These are phyloP conservation scores for Leucaena leucocephala DNA, from an alignment of 306 rosid genomes.

Conservation along the genomic window DNA sequence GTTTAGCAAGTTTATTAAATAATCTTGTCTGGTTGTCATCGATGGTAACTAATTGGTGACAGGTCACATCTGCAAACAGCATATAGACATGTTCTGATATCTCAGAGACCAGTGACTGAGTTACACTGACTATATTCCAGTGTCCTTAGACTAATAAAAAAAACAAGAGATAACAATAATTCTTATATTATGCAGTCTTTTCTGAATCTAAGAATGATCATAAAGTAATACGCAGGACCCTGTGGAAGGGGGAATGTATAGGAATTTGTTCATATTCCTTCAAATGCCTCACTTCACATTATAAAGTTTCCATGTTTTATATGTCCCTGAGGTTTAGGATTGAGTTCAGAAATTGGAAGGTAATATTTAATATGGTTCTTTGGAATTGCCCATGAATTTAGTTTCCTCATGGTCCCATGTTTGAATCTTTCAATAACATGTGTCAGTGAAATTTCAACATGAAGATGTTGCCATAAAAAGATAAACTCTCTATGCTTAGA, in stretches of 20 bases:
- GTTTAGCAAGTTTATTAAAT: slow-evolving; percentile 1
- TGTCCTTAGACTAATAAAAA: slow-evolving; percentile 32
- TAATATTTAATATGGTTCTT: background rate
- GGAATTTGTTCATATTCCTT: slow-evolving; percentile 57
- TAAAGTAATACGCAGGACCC: slow-evolving; percentile 30
- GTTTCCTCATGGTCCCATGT: background rate
- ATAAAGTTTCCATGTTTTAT: slow-evolving; percentile 31
- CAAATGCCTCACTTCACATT: slow-evolving; percentile 34
- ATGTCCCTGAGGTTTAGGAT: slow-evolving; percentile 27
- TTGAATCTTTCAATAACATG: background rate
- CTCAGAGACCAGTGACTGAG: background rate
- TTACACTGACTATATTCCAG: slow-evolving; percentile 44
- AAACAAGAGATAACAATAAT: slow-evolving; percentile 24
- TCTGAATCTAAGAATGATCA: slow-evolving; percentile 26
- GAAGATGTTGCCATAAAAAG: background rate
- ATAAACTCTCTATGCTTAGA: too few relatives aligned
- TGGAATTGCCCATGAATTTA: background rate
- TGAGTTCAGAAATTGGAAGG: background rate
- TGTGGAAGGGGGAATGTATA: slow-evolving; percentile 13
- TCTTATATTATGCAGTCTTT: slow-evolving; percentile 5
- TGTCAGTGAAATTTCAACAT: background rate
- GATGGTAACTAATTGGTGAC: slow-evolving; percentile 31
- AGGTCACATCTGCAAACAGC: slow-evolving; percentile 31
- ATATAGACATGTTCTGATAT: slow-evolving; percentile 28
- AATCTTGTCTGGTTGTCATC: slow-evolving; percentile 1